These are phyloP conservation scores for Penicillium expansum DNA, from an alignment of 2,329 filamentous ascomycete species.

Conservation along the genomic window DNA sequence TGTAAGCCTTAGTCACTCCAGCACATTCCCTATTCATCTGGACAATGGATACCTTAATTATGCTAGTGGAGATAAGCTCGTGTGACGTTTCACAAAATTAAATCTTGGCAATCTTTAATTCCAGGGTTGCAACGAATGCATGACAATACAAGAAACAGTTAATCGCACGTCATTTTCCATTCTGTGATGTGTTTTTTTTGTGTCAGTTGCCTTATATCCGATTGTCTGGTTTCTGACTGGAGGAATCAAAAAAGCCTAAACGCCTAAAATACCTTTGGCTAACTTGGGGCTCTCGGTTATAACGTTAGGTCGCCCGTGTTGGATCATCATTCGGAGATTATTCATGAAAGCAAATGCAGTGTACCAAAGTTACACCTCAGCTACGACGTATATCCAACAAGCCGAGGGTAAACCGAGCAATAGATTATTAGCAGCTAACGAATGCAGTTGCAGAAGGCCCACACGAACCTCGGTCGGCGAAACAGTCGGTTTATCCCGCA, in stretches of 20 bases:
- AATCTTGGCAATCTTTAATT: constrained; percentile 33
- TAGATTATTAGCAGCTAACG: neutral
- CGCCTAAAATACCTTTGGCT: neutral
- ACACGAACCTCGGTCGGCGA: constrained; percentile 20
- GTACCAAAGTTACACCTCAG: neutral
- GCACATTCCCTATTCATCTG: constrained; percentile 15
- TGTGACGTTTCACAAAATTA: constrained; percentile 36
- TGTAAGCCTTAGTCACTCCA: neutral
- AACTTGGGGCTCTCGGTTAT: neutral
- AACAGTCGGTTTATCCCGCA: constrained; percentile 24
- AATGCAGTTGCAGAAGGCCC: constrained; percentile 7
- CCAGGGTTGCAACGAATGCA: constrained; percentile 29
- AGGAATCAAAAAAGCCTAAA: neutral
- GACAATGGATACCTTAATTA: constrained; percentile 30
- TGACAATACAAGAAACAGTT: constrained; percentile 25
- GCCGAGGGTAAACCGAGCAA: neutral
- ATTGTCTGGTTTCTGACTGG: neutral
- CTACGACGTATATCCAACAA: neutral
- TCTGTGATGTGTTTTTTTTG: neutral
- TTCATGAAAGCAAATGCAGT: neutral
- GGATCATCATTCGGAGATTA: constrained; percentile 8
- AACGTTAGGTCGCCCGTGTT: neutral
- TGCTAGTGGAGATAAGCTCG: constrained; percentile 40
- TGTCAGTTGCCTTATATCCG: neutral
- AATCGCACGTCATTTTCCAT: neutral